A percentile compares a stretch with the other conserved stretches of the same genome.
Conservation (phyloP, 805 yeast species). For the Teunomyces tritomae region DNA sequence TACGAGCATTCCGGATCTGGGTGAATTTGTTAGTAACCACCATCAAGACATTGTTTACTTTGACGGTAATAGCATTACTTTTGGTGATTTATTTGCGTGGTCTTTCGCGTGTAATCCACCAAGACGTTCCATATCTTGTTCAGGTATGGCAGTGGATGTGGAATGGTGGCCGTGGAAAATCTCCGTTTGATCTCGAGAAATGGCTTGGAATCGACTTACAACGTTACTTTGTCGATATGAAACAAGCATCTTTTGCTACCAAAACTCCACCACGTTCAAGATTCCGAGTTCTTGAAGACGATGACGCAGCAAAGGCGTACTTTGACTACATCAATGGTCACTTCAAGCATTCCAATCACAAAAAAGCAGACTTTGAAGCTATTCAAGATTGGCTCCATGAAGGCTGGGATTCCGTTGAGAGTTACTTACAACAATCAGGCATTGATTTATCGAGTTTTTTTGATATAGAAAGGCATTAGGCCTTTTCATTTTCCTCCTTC, state of each 20-base stretch:
- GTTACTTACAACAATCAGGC: conserved; percentile 3
- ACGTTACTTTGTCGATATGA: not conserved
- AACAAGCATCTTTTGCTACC: not conserved
- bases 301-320: conserved; percentile 6
- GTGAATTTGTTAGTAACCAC: conserved; percentile 15
- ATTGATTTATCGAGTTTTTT: conserved; percentile 1
- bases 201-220: not conserved
- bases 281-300: not conserved
- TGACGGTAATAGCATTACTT: conserved; percentile 13
- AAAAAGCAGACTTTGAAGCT: not conserved
- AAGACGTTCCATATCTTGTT: conserved; percentile 12
- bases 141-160: not conserved
- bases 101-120: conserved; percentile 15
- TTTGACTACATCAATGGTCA: conserved; percentile 8
- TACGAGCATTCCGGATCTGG: conserved; percentile 20
- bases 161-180: not conserved
- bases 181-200: not conserved
- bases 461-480: not conserved
- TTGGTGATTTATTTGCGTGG: conserved; percentile 23
- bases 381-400: conserved; percentile 3
- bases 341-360: not conserved
- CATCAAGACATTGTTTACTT: conserved; percentile 16
- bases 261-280: not conserved
- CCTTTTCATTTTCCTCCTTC: not conserved
- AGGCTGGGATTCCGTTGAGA: not conserved